Evolutionary conservation across 352 stramenopile species (phyloP), one percentile per base, ranked within the genome.

Genomic region (Phytophthora pseudosyringae): DNA sequence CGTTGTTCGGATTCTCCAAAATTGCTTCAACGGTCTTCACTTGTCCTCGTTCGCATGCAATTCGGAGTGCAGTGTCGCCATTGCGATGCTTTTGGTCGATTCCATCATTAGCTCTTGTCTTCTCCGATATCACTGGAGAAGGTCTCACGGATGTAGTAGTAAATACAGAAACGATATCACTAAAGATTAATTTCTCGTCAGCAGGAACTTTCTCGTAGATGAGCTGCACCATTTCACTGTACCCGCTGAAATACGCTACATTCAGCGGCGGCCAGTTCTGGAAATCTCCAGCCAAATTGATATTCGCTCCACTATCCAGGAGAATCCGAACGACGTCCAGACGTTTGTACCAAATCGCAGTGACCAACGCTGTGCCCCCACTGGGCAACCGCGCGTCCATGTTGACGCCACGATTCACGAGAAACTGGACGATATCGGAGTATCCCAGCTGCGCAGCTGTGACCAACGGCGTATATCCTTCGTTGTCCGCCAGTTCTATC

Each of bases 71-170:
- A 8, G 53, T 70, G 16, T 70, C 62, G 28, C 46, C 62, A 43
- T 70, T 70, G 4, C 54, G 62, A 5, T 41, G 40, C 7, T 70
- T 70, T n/a, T 60, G 45, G n/a, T 70, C 55, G 29, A 70, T 50
- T 3, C 12, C 35, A 18, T 5, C 25, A 46, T 46, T 45, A n/a
- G 38, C 21, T n/a, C 15, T 44, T 10, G 21, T 16, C 4, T 28
- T 46, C 12, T 26, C 15, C n/a, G 21, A 36, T 3, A 2, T 10
- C 11, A 25, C 7, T n/a, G 16, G 5, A 10, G 25, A 18, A 1
- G 5, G 1, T 56, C 26, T 8, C 12, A 26, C n/a, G 8, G 16
- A 41, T 16, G 35, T 28, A 21, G 21, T 21, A 21, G 21, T 21
- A 5, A 28, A 21, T 32, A 16, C 13, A 11, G 38, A 64, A 33